Evolutionary conservation across 169 alveolate genomes (phyloP).

Genomic region (Plasmodium ovale): DNA sequence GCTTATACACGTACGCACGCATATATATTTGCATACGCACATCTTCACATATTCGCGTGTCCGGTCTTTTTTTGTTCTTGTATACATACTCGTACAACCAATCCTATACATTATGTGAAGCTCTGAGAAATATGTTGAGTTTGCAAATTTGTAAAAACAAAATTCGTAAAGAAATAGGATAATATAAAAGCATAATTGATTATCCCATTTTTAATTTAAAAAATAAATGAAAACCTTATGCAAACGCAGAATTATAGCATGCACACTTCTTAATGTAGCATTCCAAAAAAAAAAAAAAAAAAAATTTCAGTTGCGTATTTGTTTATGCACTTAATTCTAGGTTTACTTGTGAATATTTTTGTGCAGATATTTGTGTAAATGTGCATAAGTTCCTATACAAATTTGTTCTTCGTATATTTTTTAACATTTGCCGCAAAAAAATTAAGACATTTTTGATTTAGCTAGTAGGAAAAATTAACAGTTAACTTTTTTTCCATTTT

Average conservation of each 20-base stretch:
- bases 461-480: background rate
- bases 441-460: too few species aligned
- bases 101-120: background rate
- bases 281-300: background rate
- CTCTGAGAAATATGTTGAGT: constrained; percentile 1
- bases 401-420: background rate
- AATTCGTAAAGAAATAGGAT: background rate
- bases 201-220: background rate
- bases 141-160: constrained; percentile 18
- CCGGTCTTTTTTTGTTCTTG: background rate
- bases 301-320: background rate
- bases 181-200: background rate
- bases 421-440: too few species aligned
- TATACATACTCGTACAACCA: background rate
- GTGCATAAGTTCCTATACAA: background rate
- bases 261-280: background rate
- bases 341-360: background rate
- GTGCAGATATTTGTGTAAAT: background rate
- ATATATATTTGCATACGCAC: constrained; percentile 2
- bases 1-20: too few species aligned
- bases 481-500: background rate
- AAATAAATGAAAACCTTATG: background rate
- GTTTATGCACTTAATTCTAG: background rate
- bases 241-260: background rate
- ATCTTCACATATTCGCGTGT: background rate